Percentiles rank a stretch among this genome's conserved stretches.
These are phyloP conservation scores for Pyrenophora seminiperda DNA, from an alignment of 2,329 filamentous ascomycete genomes.

Conservation along the genomic window DNA sequence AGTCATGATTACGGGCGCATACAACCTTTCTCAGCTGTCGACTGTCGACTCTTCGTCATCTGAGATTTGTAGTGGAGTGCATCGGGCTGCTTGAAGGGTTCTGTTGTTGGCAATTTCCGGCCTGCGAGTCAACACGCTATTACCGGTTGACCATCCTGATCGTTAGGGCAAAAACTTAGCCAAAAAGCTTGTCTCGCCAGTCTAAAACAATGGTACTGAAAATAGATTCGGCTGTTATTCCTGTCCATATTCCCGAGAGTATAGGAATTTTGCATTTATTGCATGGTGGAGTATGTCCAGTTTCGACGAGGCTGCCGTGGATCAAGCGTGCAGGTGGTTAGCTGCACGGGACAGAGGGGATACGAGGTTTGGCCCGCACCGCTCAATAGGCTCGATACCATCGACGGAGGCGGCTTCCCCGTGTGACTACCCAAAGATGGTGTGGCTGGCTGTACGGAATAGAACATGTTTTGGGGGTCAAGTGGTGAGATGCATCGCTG, in stretches of 20 bases:
- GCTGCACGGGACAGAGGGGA: conserved; percentile 13
- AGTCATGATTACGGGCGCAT: not conserved
- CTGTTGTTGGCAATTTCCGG: conserved; percentile 5
- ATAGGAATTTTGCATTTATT: conserved; percentile 3
- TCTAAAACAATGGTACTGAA: conserved; percentile 8
- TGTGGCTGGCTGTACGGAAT: not conserved
- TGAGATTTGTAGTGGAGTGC: not conserved
- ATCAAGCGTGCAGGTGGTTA: conserved; percentile 7
- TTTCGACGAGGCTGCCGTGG: conserved; percentile 13
- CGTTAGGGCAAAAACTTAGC: conserved; percentile 1
- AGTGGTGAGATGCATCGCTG: not conserved
- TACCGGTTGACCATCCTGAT: conserved; percentile 6
- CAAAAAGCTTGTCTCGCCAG: conserved; percentile 11
- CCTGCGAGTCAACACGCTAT: conserved; percentile 7
- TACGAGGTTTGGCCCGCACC: conserved; percentile 14
- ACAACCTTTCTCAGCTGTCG: not conserved
- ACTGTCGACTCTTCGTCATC: not conserved
- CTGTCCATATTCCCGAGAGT: conserved; percentile 9
- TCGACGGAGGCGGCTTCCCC: conserved; percentile 4
- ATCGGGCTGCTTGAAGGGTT: conserved; percentile 1
- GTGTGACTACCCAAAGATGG: not conserved
- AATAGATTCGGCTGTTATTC: conserved; percentile 11
- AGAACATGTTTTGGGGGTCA: not conserved
- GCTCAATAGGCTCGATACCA: conserved; percentile 7
- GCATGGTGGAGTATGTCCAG: conserved; percentile 14